A percentile compares a stretch with the other conserved stretches of the same genome.
These are phyloP conservation scores for Kazachstania psychrophila DNA, from an alignment of 805 yeast species.

Conservation along the genomic window DNA sequence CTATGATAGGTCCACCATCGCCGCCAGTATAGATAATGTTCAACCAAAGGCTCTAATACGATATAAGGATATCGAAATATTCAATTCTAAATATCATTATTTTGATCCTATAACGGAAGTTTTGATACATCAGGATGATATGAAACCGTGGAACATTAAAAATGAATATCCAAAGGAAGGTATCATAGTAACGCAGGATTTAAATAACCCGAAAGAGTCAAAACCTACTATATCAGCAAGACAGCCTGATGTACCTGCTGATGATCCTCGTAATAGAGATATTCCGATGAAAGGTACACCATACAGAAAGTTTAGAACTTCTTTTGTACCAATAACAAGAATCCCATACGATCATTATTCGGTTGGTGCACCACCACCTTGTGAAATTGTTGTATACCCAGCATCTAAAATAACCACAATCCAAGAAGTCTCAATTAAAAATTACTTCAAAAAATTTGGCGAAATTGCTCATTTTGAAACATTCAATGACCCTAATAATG, in stretches of 20 bases:
- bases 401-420: slow-evolving; percentile 11
- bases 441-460: slow-evolving; percentile 57
- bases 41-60: slow-evolving; percentile 19
- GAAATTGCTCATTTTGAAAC: slow-evolving; percentile 48
- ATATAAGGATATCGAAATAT: slow-evolving; percentile 17
- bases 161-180: slow-evolving; percentile 19
- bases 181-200: slow-evolving; percentile 14
- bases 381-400: slow-evolving; percentile 63
- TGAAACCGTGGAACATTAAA: slow-evolving; percentile 19
- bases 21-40: background rate
- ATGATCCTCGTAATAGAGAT: slow-evolving; percentile 21
- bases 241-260: slow-evolving; percentile 10
- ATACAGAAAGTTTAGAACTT: slow-evolving; percentile 12
- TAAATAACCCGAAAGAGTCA: slow-evolving; percentile 3
- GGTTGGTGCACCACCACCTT: slow-evolving; percentile 63
- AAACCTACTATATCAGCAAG: slow-evolving; percentile 17
- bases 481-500: slow-evolving; percentile 62
- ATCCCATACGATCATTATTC: slow-evolving; percentile 61
- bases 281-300: slow-evolving; percentile 1
- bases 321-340: slow-evolving; percentile 12
- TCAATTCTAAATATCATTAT: slow-evolving; percentile 25
- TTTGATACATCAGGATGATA: slow-evolving; percentile 17
- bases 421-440: slow-evolving; percentile 28
- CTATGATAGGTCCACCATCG: too few relatives aligned
- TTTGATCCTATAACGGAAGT: slow-evolving; percentile 18